phyloP scores from a whole-genome alignment of 2,329 filamentous ascomycete genomes.

The Huntiella bhutanensis region DNA sequence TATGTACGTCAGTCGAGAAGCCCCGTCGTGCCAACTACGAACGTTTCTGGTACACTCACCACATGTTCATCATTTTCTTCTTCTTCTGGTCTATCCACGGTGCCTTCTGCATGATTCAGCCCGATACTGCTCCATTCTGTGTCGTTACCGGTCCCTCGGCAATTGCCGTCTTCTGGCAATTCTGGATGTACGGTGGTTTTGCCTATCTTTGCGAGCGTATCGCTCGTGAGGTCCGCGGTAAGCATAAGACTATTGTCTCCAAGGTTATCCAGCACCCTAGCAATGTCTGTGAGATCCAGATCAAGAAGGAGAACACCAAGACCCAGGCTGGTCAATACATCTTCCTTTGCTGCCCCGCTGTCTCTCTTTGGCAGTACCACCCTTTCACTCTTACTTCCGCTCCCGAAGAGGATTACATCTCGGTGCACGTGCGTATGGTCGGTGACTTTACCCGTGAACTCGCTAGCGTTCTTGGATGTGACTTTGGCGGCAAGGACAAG shows the following conservation, averaged over 20 bases:
- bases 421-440: constrained; percentile 66
- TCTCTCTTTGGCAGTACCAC: constrained; percentile 78
- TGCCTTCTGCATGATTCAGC: constrained; percentile 79
- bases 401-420: constrained; percentile 79
- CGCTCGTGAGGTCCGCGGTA: constrained; percentile 58
- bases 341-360: constrained; percentile 70
- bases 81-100: constrained; percentile 83
- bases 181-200: constrained; percentile 72
- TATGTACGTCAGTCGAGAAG: constrained; percentile 58
- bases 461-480: constrained; percentile 54
- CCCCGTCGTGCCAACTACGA: constrained; percentile 66
- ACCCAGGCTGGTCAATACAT: constrained; percentile 73
- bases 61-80: constrained; percentile 77
- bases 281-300: constrained; percentile 79
- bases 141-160: constrained; percentile 44
- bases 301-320: constrained; percentile 76
- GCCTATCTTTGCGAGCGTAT: constrained; percentile 64
- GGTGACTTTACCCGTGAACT: constrained; percentile 62
- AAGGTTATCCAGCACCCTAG: constrained; percentile 81
- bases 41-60: constrained; percentile 80
- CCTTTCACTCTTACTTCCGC: constrained; percentile 75
- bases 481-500: constrained; percentile 29
- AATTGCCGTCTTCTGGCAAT: constrained; percentile 72
- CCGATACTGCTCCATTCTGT: constrained; percentile 64
- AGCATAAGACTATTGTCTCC: constrained; percentile 69